Base-by-base conservation (phyloP, 176 grass and related monocot species). In the Musa beccarii region DNA sequence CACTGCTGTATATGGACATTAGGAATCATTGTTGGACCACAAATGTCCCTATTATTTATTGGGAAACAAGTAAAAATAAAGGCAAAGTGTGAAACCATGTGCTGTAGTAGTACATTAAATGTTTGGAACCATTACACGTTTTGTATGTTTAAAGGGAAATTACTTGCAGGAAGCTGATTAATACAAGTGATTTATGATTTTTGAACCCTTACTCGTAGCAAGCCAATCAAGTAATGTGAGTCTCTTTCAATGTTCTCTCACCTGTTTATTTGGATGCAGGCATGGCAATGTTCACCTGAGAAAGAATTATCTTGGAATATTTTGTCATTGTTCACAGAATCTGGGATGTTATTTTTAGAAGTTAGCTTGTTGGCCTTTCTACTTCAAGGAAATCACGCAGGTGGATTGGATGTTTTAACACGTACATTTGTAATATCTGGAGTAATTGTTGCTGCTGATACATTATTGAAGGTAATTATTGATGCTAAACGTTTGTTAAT, bases 331-430 rank as follows among this genome's bases (percentile, higher is more conserved):
- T 85, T 95, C 84, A 91, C 89, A 68, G 84, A 87, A 82, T 87
- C 96, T 11, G 91, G 96, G 71, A 81, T 99, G 86, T 56, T 99
- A 62, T 95, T 99, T 84, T 81, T 95, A 71, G 96, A 99, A 88
- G 84, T 99, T 70, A 95, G 96, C 61, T 79, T 99, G 24, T 79
- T 99, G 72, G 91, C 96, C 16, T 99, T 99, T 89, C 75, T 99
- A 66, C 89, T 99, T 79, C 91, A 99, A 92, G 96, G 96, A 92
- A 95, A 99, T 85, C 79, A 99, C 83, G 79, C 91, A 9, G 82
- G 81, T 75, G 96, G 91, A 22, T 77, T 92, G 49, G 96, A 99
- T 20, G 87, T 91, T 87, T 83, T 99, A 76, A 89, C 84, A 22
- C 86, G 86, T 8, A 99, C 96, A 28, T 99, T 95, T 87, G 86